These are phyloP conservation scores for Metschnikowia koreensis DNA, from an alignment of 805 yeast species.

Conservation along the genomic window DNA sequence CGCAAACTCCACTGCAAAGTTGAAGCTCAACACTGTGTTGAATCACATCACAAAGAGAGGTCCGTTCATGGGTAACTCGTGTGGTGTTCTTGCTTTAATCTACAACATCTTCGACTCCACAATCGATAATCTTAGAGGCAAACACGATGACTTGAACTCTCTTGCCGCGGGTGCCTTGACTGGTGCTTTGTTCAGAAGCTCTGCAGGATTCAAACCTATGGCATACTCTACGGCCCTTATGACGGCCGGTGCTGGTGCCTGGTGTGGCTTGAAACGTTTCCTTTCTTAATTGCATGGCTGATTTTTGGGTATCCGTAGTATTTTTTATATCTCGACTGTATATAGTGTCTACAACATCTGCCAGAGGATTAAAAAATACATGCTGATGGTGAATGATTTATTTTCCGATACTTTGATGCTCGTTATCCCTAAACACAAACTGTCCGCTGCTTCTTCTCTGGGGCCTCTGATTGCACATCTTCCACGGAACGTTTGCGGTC, in stretches of 20 bases:
- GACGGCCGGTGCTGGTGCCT: constrained; percentile 87
- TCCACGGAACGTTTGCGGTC: not conserved
- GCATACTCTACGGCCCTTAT: constrained; percentile 78
- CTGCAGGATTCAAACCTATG: constrained; percentile 85
- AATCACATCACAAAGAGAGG: constrained; percentile 94
- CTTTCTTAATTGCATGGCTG: constrained; percentile 20
- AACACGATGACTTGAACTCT: constrained; percentile 84
- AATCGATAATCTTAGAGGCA: constrained; percentile 78
- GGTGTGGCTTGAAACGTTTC: constrained; percentile 77
- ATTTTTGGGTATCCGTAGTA: constrained; percentile 10
- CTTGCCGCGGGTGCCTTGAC: constrained; percentile 86
- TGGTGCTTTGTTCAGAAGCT: constrained; percentile 87
- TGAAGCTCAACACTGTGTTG: constrained; percentile 83
- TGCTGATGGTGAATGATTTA: constrained; percentile 5
- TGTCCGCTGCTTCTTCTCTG: constrained; percentile 9
- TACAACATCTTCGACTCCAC: constrained; percentile 83
- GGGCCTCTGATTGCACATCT: not conserved
- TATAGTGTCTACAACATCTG: constrained; percentile 14
- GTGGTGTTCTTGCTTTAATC: constrained; percentile 88
- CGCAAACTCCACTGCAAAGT: constrained; percentile 69
- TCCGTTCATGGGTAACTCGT: constrained; percentile 91
- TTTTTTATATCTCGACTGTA: constrained; percentile 16
- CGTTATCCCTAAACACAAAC: constrained; percentile 1
- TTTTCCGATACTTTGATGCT: too few relatives aligned
- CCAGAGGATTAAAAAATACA: constrained; percentile 6